Evolutionary conservation across 2,329 filamentous ascomycete species (phyloP), one percentile per base, ranked within the genome.

Genomic region (Aschersonia sp.): DNA sequence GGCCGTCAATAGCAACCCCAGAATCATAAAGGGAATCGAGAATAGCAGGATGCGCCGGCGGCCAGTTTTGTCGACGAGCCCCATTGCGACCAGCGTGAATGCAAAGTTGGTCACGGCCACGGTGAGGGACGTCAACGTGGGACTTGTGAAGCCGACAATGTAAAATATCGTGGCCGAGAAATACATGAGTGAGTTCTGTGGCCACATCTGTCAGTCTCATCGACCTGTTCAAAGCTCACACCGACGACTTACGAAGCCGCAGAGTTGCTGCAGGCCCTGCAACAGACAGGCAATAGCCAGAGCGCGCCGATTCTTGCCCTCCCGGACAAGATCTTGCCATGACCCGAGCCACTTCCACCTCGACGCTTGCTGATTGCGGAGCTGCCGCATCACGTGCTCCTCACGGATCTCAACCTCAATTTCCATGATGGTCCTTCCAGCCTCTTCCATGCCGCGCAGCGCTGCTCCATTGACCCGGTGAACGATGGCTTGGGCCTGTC

Each of bases 241-340:
- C 35, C 8, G 35, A 9, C 5, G 5, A 71, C 77, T 63, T 64
- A 81, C 78, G 63, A 92, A 92, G 1, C 86, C 88, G 57, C 85
- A 92, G 1, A 94, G 73, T 62, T 97, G 90, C 64, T 96, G 90
- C 6, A 94, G 68, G 0, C 81, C 87, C 59, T 96, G 89, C 2
- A 96, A 71, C 53, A 92, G 75, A 64, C 88, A 94, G 1, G 89
- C 87, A 59, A 96, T 92, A 0, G 76, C 76, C 59, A 96, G 64
- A 0, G 90, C 89, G 51, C 87, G 77, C 46, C 82, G 70, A 56
- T 87, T 85, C 49, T 76, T 81, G 58, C 67, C 73, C 54, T 76
- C 75, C 12, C 63, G 60, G 45, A 83, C 63, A 43, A 81, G 65
- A 57, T 78, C 74, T 40, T 64, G 61, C 68, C 76, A 76, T 31